These are phyloP conservation scores for Amphicarpaea edgeworthii DNA, from an alignment of 306 rosid genomes.

Conservation along the genomic window DNA sequence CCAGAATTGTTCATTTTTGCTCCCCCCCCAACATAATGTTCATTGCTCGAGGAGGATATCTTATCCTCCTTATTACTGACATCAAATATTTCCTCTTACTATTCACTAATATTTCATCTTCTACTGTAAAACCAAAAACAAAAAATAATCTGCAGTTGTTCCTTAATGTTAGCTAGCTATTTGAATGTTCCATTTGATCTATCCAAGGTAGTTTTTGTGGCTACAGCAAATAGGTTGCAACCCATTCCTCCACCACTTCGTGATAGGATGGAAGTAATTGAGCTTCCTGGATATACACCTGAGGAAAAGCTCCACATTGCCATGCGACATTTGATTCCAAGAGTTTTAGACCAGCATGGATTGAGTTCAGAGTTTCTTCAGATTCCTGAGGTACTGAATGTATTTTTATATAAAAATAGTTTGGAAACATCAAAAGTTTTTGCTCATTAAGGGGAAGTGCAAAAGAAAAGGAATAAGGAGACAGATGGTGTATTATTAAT, in stretches of 20 bases:
- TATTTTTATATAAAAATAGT: background rate
- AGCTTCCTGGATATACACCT: conserved; percentile 96
- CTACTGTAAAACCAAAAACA: background rate
- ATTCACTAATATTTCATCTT: conserved; percentile 11
- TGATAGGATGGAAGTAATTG: conserved; percentile 99
- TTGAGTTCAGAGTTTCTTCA: conserved; percentile 84
- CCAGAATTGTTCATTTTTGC: too few relatives aligned
- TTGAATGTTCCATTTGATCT: conserved; percentile 98
- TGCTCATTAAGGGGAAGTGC: conserved; percentile 22
- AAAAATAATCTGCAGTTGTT: conserved; percentile 39
- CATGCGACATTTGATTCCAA: conserved; percentile 88
- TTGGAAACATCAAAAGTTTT: conserved; percentile 14
- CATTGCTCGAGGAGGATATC: conserved; percentile 12
- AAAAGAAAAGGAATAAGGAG: conserved; percentile 8
- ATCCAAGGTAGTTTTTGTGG: conserved; percentile 91
- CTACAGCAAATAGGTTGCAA: conserved; percentile 94
- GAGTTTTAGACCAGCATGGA: conserved; percentile 97
- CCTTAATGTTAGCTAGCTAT: conserved; percentile 83
- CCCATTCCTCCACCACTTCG: conserved; percentile 94
- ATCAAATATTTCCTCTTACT: background rate
- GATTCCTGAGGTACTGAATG: conserved; percentile 82
- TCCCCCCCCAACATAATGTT: background rate
- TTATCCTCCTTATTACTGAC: conserved; percentile 19
- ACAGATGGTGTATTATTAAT: conserved; percentile 21
- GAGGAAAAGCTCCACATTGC: conserved; percentile 97